Evolutionary conservation across 176 grass and related monocot species (phyloP), one percentile per base, ranked within the genome.

Genomic region (Tuctoria greenei): DNA sequence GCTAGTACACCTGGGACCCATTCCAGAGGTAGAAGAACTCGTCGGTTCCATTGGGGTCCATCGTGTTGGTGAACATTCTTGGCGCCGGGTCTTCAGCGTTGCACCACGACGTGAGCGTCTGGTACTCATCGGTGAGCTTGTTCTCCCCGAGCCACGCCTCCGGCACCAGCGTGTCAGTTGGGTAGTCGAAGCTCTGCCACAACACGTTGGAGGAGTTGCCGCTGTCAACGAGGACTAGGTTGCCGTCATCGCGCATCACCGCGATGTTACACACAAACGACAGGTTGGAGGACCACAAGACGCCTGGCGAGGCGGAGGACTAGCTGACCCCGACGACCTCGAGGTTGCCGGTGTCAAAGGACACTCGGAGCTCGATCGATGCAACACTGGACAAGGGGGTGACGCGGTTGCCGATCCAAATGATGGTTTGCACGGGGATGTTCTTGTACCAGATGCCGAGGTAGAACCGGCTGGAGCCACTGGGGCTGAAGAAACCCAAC

Each of bases 101-200:
- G 38, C 70, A 76, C 83, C 88, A 90, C 16, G 83, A 83, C 41
- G 69, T 69, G 14, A 90, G 75, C 67, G 64, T n/a, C 64, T 72
- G 79, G 27, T 79, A 77, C 45, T 41, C 57, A 14, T 67, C 79
- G 0, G 66, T 75, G 21, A 31, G 10, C 64, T 86, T 86, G 59
- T 90, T 20, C 27, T 79, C 18, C 6, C 83, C 88, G 8, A 90
- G 69, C 79, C 81, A 86, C 16, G 79, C 88, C n/a, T 71, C 83
- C 3, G 88, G 79, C 12, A 90, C 69, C 79, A 58, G 85, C 34
- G 7, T n/a, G n/a, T n/a, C n/a, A n/a, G n/a, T n/a, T n/a, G n/a
- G n/a, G n/a, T n/a, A n/a, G n/a, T n/a, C n/a, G n/a, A n/a, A n/a
- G n/a, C n/a, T n/a, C n/a, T n/a, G n/a, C n/a, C n/a, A n/a, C n/a